Conservation (phyloP, 805 yeast genomes). For the Komagataella phaffii region DNA sequence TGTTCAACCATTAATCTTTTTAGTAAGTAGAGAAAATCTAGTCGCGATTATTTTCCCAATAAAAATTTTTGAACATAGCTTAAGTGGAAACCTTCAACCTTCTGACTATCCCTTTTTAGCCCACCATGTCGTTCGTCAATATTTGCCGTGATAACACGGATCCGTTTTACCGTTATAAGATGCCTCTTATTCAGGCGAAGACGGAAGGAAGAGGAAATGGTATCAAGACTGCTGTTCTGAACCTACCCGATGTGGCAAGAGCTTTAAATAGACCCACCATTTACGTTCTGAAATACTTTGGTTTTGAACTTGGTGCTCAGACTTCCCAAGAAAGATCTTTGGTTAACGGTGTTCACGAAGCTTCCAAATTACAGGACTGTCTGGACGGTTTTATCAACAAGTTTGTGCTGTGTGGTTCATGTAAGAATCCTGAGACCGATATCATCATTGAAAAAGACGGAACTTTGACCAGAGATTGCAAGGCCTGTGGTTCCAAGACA, state of each 20-base stretch:
- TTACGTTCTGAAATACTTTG: conserved; percentile 87
- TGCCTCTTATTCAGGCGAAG: conserved; percentile 96
- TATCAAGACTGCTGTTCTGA: conserved; percentile 89
- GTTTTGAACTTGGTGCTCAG: conserved; percentile 95
- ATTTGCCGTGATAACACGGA: conserved; percentile 95
- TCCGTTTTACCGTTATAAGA: conserved; percentile 98
- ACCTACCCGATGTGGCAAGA: conserved; percentile 85
- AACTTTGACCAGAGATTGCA: conserved; percentile 79
- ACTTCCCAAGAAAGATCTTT: conserved; percentile 82
- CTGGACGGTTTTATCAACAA: conserved; percentile 89
- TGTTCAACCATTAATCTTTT: conserved; percentile 24
- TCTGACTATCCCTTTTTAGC: not conserved
- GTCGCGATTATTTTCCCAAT: not conserved
- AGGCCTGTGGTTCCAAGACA: conserved; percentile 93
- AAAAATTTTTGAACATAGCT: not conserved
- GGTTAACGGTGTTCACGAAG: conserved; percentile 91
- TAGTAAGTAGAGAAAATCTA: not conserved
- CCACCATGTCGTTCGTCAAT: conserved; percentile 67
- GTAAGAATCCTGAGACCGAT: conserved; percentile 97
- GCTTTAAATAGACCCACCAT: conserved; percentile 89
- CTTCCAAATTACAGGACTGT: conserved; percentile 80
- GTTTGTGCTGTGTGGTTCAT: conserved; percentile 86
- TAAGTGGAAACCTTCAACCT: not conserved
- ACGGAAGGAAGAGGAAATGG: conserved; percentile 99
- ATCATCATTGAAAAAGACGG: conserved; percentile 67